Base-by-base conservation (phyloP, 2,329 filamentous ascomycete species). In the Fusarium sp. region DNA sequence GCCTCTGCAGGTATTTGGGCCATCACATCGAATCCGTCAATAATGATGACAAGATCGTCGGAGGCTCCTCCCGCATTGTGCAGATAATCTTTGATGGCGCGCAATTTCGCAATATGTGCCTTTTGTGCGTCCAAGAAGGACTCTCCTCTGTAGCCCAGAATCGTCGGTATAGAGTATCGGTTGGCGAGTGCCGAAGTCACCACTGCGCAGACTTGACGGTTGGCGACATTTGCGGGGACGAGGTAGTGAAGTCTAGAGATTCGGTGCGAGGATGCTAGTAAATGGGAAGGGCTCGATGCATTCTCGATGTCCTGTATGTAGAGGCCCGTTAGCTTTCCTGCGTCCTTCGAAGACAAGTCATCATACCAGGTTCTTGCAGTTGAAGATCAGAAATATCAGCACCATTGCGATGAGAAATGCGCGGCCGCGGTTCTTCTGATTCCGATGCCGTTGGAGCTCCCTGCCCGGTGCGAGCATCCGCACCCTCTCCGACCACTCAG, bases 11-110 rank as follows among this genome's bases (percentile, higher is more conserved):
- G 76, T 2, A 75, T n/a, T 32, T 78, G 75, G 5, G 75, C 75
- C 25, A 77, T 42, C 30, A 78, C 76, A 49, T 78, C 76, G 50
- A 71, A 73, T 21, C 75, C 69, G 49, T 78, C 75, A 37, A 75
- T 71, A 15, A 76, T 61, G 10, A 78, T 58, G 7, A 78, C 68
- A 12, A 78, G 56, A 21, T 78, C 75, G 19, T 78, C 64, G 9
- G 68, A 57, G 1, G 60, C 53, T 2, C 59, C 53, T 11, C 38
- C 44, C 3, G 54, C 37, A 5, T 50, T 59, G 18, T 74, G 18
- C 1, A 78, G 53, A 18, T 74, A 78, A 6, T 75, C 64, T 25
- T 53, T 58, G 4, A 77, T 65, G 10, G 60, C 58, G 6, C 53
- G 69, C 2, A 78, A 42, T 33, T 78, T 78, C 2, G 75, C 72